Evolutionary conservation across 129 eudicot genomes (phyloP), one percentile per base, ranked within the genome.

Genomic region (Chrysanthemum seticuspe): DNA sequence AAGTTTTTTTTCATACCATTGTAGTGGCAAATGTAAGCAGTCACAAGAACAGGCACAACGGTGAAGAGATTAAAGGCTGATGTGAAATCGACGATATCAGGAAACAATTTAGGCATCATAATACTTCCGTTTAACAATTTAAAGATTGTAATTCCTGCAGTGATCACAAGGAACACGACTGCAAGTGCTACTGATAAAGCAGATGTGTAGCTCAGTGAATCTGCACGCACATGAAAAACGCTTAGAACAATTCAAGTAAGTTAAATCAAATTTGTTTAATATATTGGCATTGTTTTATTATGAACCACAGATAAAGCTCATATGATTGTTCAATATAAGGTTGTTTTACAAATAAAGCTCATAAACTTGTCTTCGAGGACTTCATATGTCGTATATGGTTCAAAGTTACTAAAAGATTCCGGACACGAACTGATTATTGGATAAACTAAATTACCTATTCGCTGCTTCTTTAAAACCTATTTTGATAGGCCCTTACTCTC

Each of bases 171-270:
- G 74, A 94, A 94, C 18, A 90, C 92, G 63, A 90, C 87, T 11
- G 99, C 97, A 74, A 94, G 84, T 9, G 88, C 99, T 67, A 94
- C 97, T 21, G 97, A 88, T 83, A 90, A 68, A 9, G 99, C 99
- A 25, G 99, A 94, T 52, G 99, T 94, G 82, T 85, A 88, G 76
- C 86, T 86, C 82, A 94, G 76, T 10, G 99, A 90, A 84, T 90
- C 99, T 94, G 99, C 89, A 90, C 66, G 13, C 13, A 58, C n/a
- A 48, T 47, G 45, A 16, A 49, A 12, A 59, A 5, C 14, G 3
- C 64, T 2, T 9, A 3, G 56, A 10, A n/a, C 36, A 31, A 31
- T 31, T 31, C 36, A 31, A 31, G 36, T 31, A 31, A 31, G 36
- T 31, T 31, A 6, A 31, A 31, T 31, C 36, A 31, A 31, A 31